Base-by-base conservation (phyloP, 345 rosid genomes). In the Arabis hirsuta region DNA sequence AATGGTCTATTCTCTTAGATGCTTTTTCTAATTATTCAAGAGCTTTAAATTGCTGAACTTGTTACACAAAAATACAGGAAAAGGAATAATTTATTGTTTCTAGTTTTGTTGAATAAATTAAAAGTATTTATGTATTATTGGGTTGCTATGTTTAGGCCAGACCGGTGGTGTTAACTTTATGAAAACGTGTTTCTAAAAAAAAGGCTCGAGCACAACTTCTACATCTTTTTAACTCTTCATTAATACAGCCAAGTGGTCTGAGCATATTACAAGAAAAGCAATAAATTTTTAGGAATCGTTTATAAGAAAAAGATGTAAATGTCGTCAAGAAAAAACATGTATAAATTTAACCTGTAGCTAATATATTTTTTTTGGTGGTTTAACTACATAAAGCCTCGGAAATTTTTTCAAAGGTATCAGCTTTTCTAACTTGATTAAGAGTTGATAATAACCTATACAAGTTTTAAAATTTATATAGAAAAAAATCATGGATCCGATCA, bases 201-300 rank as follows among this genome's bases (percentile, higher is more conserved):
- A 19, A 55, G 53, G 71, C 8, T 47, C 34, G 46, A 55, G 47
- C 59, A 63, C 59, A 76, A 36, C 75, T 69, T 76, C 43, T 42
- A 38, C 70, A 62, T 76, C 65, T 47, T 76, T 51, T 63, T 62
- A 76, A 76, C 71, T 76, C 71, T 32, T 27, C 71, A 55, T 56
- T 65, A 69, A 76, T 63, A 69, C 22, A 56, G 6, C 62, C 80
- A 70, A 70, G 72, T 76, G 66, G 72, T 76, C 72, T 69, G 71
- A 70, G 55, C 67, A 64, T 63, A 56, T 42, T 63, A 57, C 71
- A 63, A 52, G 57, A 62, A 75, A 68, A 75, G 78, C 54, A 73
- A 57, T 57, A 6, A 14, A 2, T 39, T 47, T 45, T 26, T 39
- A 56, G 7, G 41, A 41, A 55, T 69, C 26, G 47, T 19, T 12